These are phyloP conservation scores for Aspergillus sp. DNA, from an alignment of 2,329 filamentous ascomycete species.

Conservation along the genomic window DNA sequence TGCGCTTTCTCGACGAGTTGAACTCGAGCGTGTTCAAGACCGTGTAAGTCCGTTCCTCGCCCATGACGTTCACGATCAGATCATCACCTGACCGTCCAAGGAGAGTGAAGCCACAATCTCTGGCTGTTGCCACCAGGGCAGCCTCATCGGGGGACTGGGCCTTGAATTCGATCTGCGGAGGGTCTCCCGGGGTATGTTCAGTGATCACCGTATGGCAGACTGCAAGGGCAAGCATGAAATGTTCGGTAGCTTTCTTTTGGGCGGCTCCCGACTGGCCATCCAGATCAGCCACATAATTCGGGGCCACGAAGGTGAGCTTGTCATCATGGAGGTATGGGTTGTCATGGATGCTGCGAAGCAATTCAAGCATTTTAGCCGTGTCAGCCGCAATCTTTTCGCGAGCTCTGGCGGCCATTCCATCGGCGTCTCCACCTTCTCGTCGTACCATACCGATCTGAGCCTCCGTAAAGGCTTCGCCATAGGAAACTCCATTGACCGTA, in stretches of 20 bases:
- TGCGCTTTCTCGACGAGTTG: constrained; percentile 93
- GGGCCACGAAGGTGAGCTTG: constrained; percentile 85
- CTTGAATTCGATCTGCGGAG: constrained; percentile 89
- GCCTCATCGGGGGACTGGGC: constrained; percentile 97
- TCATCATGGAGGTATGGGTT: constrained; percentile 92
- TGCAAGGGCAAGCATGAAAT: constrained; percentile 92
- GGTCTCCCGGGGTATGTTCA: constrained; percentile 84
- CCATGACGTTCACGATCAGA: constrained; percentile 82
- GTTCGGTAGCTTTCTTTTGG: constrained; percentile 75
- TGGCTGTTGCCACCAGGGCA: constrained; percentile 87
- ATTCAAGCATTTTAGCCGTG: constrained; percentile 67
- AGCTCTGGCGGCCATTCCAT: constrained; percentile 71
- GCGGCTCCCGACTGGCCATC: constrained; percentile 71
- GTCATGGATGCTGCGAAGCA: constrained; percentile 74
- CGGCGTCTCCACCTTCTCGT: constrained; percentile 81
- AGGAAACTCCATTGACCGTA: constrained; percentile 91
- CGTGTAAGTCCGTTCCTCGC: constrained; percentile 78
- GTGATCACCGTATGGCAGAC: constrained; percentile 97
- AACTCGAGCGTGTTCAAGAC: constrained; percentile 96
- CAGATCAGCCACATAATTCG: constrained; percentile 83
- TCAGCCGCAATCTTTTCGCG: constrained; percentile 76
- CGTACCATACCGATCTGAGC: constrained; percentile 96
- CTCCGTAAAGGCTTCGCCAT: constrained; percentile 97
- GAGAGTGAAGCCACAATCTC: constrained; percentile 93
- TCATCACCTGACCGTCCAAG: constrained; percentile 76